A percentile compares a stretch with the other conserved stretches of the same genome.
phyloP scores from a whole-genome alignment of 768 basidiomycete genomes.

The Lactarius hatsudake region DNA sequence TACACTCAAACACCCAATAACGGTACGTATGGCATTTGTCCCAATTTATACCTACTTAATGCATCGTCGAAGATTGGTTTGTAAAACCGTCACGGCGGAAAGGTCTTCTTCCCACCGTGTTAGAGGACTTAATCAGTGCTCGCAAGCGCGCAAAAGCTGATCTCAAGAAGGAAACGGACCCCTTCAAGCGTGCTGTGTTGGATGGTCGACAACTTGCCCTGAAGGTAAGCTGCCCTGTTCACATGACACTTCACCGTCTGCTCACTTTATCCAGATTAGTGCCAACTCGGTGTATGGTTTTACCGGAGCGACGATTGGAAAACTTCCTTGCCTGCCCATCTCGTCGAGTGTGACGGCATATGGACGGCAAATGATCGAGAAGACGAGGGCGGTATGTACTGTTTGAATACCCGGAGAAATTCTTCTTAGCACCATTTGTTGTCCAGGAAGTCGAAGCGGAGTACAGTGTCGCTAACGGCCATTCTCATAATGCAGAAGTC shows the following conservation, averaged over 20 bases:
- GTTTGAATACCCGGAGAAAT: not conserved
- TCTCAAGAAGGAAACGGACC: slow-evolving; percentile 94
- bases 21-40: slow-evolving; percentile 47
- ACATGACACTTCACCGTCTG: not conserved
- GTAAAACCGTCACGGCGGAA: slow-evolving; percentile 70
- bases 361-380: slow-evolving; percentile 98
- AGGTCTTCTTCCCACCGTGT: slow-evolving; percentile 84
- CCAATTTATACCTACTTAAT: slow-evolving; percentile 1
- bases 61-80: slow-evolving; percentile 67
- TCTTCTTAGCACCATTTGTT: not conserved
- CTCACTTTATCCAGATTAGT: slow-evolving; percentile 63
- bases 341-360: slow-evolving; percentile 95
- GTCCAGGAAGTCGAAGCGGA: slow-evolving; percentile 82
- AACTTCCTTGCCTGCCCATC: slow-evolving; percentile 92
- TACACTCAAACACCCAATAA: slow-evolving; percentile 96
- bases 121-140: slow-evolving; percentile 91
- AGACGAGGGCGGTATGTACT: slow-evolving; percentile 74
- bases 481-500: slow-evolving; percentile 83
- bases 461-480: slow-evolving; percentile 82
- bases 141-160: slow-evolving; percentile 95
- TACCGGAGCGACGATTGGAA: slow-evolving; percentile 96
- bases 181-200: slow-evolving; percentile 94
- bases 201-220: slow-evolving; percentile 96
- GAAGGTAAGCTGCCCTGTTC: slow-evolving; percentile 54
- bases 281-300: slow-evolving; percentile 99